phyloP scores from a whole-genome alignment of 2,329 filamentous ascomycete genomes.

The Juglanconis juglandina region DNA sequence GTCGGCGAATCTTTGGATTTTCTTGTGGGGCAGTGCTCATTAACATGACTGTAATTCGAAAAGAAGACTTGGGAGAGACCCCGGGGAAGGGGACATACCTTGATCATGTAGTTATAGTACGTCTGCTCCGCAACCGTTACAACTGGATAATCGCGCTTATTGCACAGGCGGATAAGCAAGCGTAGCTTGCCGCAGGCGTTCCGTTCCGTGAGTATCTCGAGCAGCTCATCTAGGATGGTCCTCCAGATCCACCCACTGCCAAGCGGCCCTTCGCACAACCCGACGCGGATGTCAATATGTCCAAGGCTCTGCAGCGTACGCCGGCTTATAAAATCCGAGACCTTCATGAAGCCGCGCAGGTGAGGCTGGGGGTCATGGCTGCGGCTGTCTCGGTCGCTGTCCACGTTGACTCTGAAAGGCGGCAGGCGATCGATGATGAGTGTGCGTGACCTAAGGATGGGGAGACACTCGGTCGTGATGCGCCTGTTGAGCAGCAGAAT shows the following conservation, averaged over 20 bases:
- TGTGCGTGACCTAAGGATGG: conserved; percentile 23
- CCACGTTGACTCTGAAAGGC: conserved; percentile 25
- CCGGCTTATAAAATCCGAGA: conserved; percentile 28
- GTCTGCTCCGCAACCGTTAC: not conserved
- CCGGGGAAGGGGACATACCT: not conserved
- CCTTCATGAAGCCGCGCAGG: conserved; percentile 17
- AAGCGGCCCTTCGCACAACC: conserved; percentile 26
- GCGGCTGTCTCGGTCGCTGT: conserved; percentile 17
- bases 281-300: conserved; percentile 29
- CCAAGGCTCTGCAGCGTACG: conserved; percentile 31
- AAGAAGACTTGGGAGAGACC: not conserved
- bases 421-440: conserved; percentile 34
- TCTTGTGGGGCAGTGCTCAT: not conserved
- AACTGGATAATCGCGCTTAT: conserved; percentile 1
- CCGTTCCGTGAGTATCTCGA: conserved; percentile 24
- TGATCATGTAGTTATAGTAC: not conserved
- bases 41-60: no score
- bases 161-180: conserved; percentile 29
- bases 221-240: conserved; percentile 24
- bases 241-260: conserved; percentile 28
- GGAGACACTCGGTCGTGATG: conserved; percentile 32
- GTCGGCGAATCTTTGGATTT: not conserved
- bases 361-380: conserved; percentile 9
- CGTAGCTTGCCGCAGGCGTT: conserved; percentile 27
- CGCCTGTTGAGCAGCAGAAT: conserved; percentile 34